phyloP scores from a whole-genome alignment of 208 protist species.

The Acanthamoeba sp. region DNA sequence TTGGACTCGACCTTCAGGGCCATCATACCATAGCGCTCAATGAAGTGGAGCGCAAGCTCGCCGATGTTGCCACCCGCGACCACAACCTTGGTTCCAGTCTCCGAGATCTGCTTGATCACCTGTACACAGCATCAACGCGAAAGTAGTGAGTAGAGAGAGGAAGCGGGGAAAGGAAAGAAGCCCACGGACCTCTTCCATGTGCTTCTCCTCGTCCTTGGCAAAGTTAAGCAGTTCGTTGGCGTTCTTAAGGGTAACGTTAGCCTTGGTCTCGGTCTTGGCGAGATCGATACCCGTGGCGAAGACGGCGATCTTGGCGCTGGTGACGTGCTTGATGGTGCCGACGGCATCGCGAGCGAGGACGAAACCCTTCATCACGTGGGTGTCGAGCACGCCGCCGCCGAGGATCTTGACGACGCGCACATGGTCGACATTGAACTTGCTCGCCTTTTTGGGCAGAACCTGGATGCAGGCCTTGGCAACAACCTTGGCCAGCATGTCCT shows the following conservation, averaged over 20 bases:
- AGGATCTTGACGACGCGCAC: slow-evolving; percentile 99
- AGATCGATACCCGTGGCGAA: slow-evolving; percentile 98
- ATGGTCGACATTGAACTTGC: slow-evolving; percentile 99
- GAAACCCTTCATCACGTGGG: slow-evolving; percentile 97
- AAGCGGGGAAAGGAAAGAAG: neutral
- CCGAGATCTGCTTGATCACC: slow-evolving; percentile 96
- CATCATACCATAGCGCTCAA: slow-evolving; percentile 99
- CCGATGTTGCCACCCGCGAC: slow-evolving; percentile 98
- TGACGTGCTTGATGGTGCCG: slow-evolving; percentile 94
- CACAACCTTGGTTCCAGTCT: slow-evolving; percentile 97
- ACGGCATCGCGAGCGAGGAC: slow-evolving; percentile 96
- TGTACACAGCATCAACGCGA: slow-evolving; percentile 62
- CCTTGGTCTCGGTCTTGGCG: slow-evolving; percentile 98
- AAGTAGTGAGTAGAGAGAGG: neutral
- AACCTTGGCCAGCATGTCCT: slow-evolving; percentile 95
- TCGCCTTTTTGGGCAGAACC: slow-evolving; percentile 96
- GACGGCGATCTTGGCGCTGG: slow-evolving; percentile 98
- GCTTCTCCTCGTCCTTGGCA: slow-evolving; percentile 97
- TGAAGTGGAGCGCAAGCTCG: slow-evolving; percentile 99
- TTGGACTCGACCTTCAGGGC: slow-evolving; percentile 98
- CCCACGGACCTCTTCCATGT: slow-evolving; percentile 94
- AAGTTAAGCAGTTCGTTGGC: slow-evolving; percentile 98
- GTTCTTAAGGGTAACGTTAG: slow-evolving; percentile 97
- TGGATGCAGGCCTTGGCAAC: slow-evolving; percentile 97
- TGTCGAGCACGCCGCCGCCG: slow-evolving; percentile 96